These are phyloP conservation scores for Acacia acuminata DNA, from an alignment of 306 rosid genomes.

Conservation along the genomic window DNA sequence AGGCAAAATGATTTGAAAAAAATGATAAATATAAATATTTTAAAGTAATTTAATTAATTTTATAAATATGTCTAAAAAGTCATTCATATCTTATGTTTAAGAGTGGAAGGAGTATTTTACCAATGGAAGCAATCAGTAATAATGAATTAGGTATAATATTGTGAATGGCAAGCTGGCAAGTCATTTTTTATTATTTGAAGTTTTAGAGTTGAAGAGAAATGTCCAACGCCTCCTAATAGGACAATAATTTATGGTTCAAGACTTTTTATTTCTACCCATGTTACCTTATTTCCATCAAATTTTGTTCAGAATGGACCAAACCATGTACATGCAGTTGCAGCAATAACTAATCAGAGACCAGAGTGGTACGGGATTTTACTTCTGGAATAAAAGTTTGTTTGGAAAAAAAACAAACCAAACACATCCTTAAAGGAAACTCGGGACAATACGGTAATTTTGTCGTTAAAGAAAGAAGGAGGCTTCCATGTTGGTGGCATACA, in stretches of 20 bases:
- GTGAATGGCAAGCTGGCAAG: background rate
- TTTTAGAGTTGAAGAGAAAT: background rate
- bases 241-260: background rate
- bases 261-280: background rate
- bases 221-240: background rate
- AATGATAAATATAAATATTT: too few species aligned
- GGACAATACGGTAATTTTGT: background rate
- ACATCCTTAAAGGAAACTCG: background rate
- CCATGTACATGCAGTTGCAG: background rate
- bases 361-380: background rate
- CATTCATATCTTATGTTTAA: too few species aligned
- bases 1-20: rapidly evolving
- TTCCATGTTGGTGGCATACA: background rate
- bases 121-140: background rate
- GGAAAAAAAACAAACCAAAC: background rate
- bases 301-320: background rate
- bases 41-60: too few species aligned
- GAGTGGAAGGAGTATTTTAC: too few species aligned
- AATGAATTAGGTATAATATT: background rate
- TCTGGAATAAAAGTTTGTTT: background rate
- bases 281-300: background rate
- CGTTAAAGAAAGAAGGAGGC: background rate
- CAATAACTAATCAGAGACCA: background rate
- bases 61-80: too few species aligned
- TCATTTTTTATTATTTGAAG: background rate